Evolutionary conservation across 441 rosid genomes (phyloP), one percentile per base, ranked within the genome.

Genomic region (Viola pubescens): DNA sequence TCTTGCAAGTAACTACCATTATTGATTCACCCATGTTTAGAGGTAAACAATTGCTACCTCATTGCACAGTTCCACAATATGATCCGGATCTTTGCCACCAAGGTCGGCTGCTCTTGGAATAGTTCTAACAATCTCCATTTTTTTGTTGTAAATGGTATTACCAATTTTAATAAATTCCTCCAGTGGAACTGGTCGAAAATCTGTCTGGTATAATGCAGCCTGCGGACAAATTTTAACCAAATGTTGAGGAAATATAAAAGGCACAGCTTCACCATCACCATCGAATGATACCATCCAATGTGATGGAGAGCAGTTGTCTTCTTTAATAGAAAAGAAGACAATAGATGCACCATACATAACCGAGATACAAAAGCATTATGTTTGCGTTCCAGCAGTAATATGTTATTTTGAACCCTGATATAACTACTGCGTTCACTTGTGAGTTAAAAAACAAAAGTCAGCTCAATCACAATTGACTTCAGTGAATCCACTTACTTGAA

Each of bases 51-150:
- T 69, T 56, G 69, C 71, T 64, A 86, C 97, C 97, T 94, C 97
- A 69, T 88, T 83, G 76, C 98, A 88, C 48, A 94, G 78, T 70
- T 88, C 97, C 56, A 94, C 87, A 42, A 90, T 73, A 76, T 94
- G 96, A 76, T 94, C 97, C 12, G 98, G 98, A 74, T 94, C 97
- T 86, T 88, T 94, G 71, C 96, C 95, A 73, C 89, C 80, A 63
- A 81, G 80, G 43, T 84, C 82, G 60, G 85, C 88, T 62, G 83
- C 80, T 71, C 73, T 82, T 50, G 81, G 72, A 75, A 90, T 70
- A 73, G 87, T 89, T 77, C 97, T 83, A 66, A 88, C 72, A 60
- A 86, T 73, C 47, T 94, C 88, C 88, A 94, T 73, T 75, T 83
- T 79, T 82, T 86, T 84, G 81, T 81, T 73, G 70, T 88, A 94